Conservation (phyloP, 73 alveolate species). For the Paramecium pentaurelia region DNA sequence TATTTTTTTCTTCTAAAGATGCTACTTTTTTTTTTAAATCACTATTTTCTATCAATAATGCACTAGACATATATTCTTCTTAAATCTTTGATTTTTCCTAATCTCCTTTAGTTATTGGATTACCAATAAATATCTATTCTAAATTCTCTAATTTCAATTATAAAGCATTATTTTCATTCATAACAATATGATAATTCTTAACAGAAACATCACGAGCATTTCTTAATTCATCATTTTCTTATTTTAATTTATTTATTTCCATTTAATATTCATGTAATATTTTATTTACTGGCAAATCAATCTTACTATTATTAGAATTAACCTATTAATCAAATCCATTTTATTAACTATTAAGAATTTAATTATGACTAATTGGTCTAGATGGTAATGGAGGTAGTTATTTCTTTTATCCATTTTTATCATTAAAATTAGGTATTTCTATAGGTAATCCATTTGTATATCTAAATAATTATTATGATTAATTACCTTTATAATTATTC, state of each 20-base stretch:
- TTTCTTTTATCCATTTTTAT: conserved; percentile 52
- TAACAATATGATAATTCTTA: conserved; percentile 87
- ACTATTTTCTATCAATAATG: conserved; percentile 91
- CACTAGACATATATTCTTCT: conserved; percentile 87
- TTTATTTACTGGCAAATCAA: conserved; percentile 56
- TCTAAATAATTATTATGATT: neutral
- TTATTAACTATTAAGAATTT: conserved; percentile 27
- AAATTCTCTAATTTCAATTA: conserved; percentile 90
- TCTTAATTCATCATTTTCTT: conserved; percentile 93
- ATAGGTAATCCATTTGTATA: conserved; percentile 86
- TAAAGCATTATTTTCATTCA: conserved; percentile 90
- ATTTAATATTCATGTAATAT: conserved; percentile 74
- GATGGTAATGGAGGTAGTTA: conserved; percentile 52
- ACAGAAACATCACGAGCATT: conserved; percentile 87
- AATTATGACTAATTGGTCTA: conserved; percentile 46
- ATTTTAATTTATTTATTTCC: conserved; percentile 81
- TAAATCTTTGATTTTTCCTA: conserved; percentile 76
- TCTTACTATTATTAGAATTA: neutral
- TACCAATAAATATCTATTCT: conserved; percentile 92
- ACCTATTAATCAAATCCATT: conserved; percentile 35
- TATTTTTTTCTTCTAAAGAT: conserved; percentile 89
- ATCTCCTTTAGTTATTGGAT: conserved; percentile 82
- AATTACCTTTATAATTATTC: conserved; percentile 75
- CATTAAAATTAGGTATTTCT: conserved; percentile 65
- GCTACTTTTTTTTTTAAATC: conserved; percentile 90